Evolutionary conservation across 208 protist genomes (phyloP), one percentile per base, ranked within the genome.

Genomic region (Wallacemonas sp.): DNA sequence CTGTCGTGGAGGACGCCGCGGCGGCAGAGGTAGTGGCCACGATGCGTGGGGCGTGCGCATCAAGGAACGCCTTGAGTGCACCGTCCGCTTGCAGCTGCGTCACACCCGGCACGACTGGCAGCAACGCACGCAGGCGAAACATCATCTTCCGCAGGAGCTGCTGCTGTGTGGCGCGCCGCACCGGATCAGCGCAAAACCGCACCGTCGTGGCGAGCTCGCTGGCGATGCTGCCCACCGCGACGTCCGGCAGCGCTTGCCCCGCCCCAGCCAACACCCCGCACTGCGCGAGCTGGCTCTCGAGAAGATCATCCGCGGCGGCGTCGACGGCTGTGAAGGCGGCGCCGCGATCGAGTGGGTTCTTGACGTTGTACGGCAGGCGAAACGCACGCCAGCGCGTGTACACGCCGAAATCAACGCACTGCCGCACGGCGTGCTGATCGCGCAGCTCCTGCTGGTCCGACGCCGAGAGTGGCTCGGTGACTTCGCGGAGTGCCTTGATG

Each of bases 321-420:
- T 78, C 73, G 12, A 60, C 81, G 38, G 68, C n/a, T 19, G 65
- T 72, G 41, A 76, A 75, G 16, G 30, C 32, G 3, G 24, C 24
- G 16, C 54, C 23, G 23, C 54, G 16, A 60, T 29, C 49, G 19
- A 85, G 62, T 1, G 77, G 69, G 0, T 65, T 68, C 65, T 95
- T 95, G 11, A 93, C 83, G 68, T 89, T 91, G 66, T 93, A 95
- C 24, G 90, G 90, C 21, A 95, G 76, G 11, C 90, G 83, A 58
- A 95, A 93, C 5, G 90, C 85, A 9, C 90, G 84, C 85, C 86
- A 95, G 1, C 90, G 81, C 1, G 83, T 78, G 77, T 95, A 95
- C 27, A 95, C 90, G n/a, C 83, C 78, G 63, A 91, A 89, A 74
- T 95, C 90, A 19, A 95, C 80, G 38, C 77, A 92, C 30, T 62